phyloP scores from a whole-genome alignment of 1,284 basidiomycete genomes.

The Trametes sp. region DNA sequence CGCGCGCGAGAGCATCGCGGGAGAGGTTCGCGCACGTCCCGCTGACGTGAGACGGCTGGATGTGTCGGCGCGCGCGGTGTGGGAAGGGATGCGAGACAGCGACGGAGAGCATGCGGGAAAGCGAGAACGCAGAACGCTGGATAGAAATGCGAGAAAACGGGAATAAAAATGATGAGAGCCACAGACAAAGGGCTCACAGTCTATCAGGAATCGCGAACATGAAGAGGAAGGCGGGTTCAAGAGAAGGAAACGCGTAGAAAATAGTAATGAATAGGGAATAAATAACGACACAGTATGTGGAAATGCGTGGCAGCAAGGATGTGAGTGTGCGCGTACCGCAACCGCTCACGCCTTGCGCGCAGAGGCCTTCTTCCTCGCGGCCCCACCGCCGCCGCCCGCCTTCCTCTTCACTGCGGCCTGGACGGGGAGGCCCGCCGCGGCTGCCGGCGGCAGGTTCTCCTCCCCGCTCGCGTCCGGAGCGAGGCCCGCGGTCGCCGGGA shows the following conservation, averaged over 20 bases:
- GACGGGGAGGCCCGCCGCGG: background rate
- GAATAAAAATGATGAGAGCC: background rate
- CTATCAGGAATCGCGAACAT: background rate
- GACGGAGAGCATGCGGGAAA: background rate
- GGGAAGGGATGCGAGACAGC: background rate
- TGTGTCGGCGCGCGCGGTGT: background rate
- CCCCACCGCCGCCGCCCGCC: background rate
- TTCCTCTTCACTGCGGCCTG: constrained; percentile 2
- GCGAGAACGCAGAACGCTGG: background rate
- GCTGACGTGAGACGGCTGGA: background rate
- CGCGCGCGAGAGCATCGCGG: background rate
- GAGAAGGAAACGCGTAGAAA: background rate
- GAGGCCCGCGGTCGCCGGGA: background rate
- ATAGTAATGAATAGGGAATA: constrained; percentile 5
- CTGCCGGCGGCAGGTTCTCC: constrained; percentile 2
- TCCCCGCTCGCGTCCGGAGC: constrained; percentile 2
- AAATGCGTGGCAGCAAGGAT: background rate
- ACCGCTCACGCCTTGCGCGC: constrained; percentile 10
- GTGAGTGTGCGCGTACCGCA: background rate
- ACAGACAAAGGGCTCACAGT: background rate
- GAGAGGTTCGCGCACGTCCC: background rate
- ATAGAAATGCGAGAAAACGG: background rate
- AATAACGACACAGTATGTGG: background rate
- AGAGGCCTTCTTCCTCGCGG: constrained; percentile 4
- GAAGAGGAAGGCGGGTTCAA: background rate